Evolutionary conservation across 805 yeast genomes (phyloP).

Genomic region (Metschnikowia anglica): DNA sequence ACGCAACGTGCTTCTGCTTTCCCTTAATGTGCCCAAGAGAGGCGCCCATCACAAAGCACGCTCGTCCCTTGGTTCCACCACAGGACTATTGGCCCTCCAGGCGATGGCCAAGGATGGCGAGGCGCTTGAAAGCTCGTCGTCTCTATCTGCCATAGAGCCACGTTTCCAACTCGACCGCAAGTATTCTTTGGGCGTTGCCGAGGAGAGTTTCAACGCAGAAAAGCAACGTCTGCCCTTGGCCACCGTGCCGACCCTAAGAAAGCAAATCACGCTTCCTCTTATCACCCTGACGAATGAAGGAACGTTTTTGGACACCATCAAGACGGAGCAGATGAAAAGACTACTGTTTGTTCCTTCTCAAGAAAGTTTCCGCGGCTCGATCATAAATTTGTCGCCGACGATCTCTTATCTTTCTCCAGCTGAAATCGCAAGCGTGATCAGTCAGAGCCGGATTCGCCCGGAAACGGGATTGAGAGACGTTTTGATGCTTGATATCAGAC

Average conservation of each 20-base stretch:
- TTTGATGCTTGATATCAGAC: conserved; percentile 73
- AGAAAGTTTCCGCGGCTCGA: conserved; percentile 22
- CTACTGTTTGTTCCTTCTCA: conserved; percentile 22
- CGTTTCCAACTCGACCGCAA: conserved; percentile 17
- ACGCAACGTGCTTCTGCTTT: conserved; percentile 19
- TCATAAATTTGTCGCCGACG: conserved; percentile 24
- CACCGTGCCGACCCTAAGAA: conserved; percentile 21
- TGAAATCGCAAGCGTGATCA: conserved; percentile 20
- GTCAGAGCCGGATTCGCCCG: conserved; percentile 5
- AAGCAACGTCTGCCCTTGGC: not conserved
- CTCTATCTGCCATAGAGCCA: conserved; percentile 25
- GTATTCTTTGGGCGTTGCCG: conserved; percentile 13
- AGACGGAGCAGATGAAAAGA: conserved; percentile 27
- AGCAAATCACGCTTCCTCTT: conserved; percentile 16
- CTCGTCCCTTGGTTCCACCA: conserved; percentile 4
- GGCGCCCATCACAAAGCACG: conserved; percentile 6
- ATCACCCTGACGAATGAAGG: conserved; percentile 16
- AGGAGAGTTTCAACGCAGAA: conserved; percentile 17
- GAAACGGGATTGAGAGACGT: conserved; percentile 19
- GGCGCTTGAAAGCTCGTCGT: conserved; percentile 3
- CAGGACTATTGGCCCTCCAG: conserved; percentile 10
- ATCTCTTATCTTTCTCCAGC: conserved; percentile 21
- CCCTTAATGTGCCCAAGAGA: conserved; percentile 10
- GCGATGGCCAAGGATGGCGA: conserved; percentile 7
- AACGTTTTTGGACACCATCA: conserved; percentile 20